Conservation (phyloP, 306 rosid species). For the Malus asiatica region DNA sequence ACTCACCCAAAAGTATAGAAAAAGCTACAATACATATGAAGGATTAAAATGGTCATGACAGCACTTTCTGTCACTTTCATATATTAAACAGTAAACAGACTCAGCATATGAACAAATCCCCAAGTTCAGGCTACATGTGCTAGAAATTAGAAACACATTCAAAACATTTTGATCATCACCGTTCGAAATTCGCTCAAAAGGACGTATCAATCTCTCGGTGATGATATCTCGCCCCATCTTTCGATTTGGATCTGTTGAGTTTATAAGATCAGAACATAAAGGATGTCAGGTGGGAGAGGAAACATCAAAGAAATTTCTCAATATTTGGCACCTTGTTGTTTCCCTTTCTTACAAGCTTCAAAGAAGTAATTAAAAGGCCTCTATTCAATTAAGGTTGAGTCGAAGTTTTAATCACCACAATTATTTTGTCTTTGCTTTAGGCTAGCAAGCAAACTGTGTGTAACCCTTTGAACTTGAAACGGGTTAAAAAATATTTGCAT, state of each 20-base stretch:
- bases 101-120: neutral
- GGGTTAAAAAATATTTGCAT: neutral
- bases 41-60: neutral
- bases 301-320: conserved; percentile 54
- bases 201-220: neutral
- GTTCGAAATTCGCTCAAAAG: neutral
- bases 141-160: neutral
- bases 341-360: conserved; percentile 9
- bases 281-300: conserved; percentile 22
- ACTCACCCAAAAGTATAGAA: neutral
- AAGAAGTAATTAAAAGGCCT: neutral
- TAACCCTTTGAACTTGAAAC: neutral
- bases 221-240: neutral
- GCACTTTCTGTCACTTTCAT: neutral
- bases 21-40: neutral
- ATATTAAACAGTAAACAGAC: neutral
- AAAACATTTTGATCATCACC: neutral
- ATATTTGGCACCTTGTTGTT: conserved; percentile 16
- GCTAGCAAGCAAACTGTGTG: neutral
- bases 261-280: neutral
- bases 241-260: neutral
- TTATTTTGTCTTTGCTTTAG: neutral
- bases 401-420: neutral
- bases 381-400: neutral
- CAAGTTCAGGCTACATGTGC: neutral